A percentile compares a stretch with the other conserved stretches of the same genome.
Conservation (phyloP, 768 basidiomycete species). For the Mycena floridula region DNA sequence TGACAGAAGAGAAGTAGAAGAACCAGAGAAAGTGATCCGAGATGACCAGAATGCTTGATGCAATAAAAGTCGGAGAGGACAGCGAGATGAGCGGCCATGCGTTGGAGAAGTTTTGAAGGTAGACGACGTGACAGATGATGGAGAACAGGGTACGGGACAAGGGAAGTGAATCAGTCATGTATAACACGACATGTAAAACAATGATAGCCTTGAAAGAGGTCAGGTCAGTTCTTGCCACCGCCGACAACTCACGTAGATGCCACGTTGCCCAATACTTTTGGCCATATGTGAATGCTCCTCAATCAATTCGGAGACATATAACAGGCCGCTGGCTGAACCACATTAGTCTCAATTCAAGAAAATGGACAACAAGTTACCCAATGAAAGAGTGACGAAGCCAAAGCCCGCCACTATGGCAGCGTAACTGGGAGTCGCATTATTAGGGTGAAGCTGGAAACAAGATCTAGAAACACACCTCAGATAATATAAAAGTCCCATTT, state of each 20-base stretch:
- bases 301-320: constrained; percentile 93
- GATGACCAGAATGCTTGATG: constrained; percentile 81
- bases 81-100: constrained; percentile 94
- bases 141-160: constrained; percentile 72
- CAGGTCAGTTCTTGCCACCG: constrained; percentile 3
- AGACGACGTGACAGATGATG: constrained; percentile 77
- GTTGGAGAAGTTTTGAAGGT: constrained; percentile 86
- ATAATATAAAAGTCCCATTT: constrained; percentile 54
- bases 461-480: constrained; percentile 42
- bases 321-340: constrained; percentile 75
- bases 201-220: constrained; percentile 69
- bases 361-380: constrained; percentile 54
- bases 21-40: constrained; percentile 95
- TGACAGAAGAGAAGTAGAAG: constrained; percentile 79
- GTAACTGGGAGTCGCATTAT: constrained; percentile 43
- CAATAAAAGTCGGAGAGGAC: constrained; percentile 75
- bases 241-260: constrained; percentile 72
- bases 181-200: constrained; percentile 67
- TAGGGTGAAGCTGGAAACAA: background rate
- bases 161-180: constrained; percentile 78
- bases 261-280: constrained; percentile 75
- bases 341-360: background rate
- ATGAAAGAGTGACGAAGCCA: constrained; percentile 84
- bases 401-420: constrained; percentile 72
- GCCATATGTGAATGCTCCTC: constrained; percentile 87